Percentiles rank a stretch among this genome's conserved stretches.
Conservation (phyloP, 2,329 filamentous ascomycete genomes). For the Chrysosporium keratinophilum region DNA sequence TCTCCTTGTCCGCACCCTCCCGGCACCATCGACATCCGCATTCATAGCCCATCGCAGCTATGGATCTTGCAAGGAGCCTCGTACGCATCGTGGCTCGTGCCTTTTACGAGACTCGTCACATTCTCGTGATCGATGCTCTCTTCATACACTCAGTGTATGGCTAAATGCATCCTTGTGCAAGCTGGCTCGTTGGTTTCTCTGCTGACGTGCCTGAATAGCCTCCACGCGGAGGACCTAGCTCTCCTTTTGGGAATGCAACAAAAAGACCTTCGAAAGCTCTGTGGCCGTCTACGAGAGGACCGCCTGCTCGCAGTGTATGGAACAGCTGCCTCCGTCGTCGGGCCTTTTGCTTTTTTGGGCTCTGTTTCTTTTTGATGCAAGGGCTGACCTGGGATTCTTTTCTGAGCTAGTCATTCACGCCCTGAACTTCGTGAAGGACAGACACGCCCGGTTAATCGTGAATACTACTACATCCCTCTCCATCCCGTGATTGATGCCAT, state of each 20-base stretch:
- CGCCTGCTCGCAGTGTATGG: conserved; percentile 70
- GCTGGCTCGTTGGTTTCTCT: conserved; percentile 8
- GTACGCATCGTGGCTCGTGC: conserved; percentile 77
- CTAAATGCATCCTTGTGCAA: conserved; percentile 18
- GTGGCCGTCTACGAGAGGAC: conserved; percentile 73
- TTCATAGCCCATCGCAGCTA: conserved; percentile 22
- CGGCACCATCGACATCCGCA: neutral
- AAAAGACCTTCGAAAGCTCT: conserved; percentile 84
- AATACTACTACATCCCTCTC: conserved; percentile 96
- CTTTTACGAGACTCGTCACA: conserved; percentile 77
- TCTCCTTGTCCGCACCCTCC: neutral
- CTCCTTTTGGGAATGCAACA: conserved; percentile 79
- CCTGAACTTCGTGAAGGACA: conserved; percentile 71
- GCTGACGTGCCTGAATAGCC: conserved; percentile 32
- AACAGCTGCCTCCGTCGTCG: conserved; percentile 3
- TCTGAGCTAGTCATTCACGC: conserved; percentile 52
- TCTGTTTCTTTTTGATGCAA: neutral
- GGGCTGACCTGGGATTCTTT: conserved; percentile 16
- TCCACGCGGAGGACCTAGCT: conserved; percentile 80
- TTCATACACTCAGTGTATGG: conserved; percentile 59
- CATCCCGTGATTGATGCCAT: conserved; percentile 90
- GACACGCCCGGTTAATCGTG: conserved; percentile 69
- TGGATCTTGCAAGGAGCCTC: conserved; percentile 64
- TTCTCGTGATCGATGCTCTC: conserved; percentile 71
- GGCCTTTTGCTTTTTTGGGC: neutral